Conservation (phyloP, 345 rosid genomes). For the Excoecaria cochinchinensis region DNA sequence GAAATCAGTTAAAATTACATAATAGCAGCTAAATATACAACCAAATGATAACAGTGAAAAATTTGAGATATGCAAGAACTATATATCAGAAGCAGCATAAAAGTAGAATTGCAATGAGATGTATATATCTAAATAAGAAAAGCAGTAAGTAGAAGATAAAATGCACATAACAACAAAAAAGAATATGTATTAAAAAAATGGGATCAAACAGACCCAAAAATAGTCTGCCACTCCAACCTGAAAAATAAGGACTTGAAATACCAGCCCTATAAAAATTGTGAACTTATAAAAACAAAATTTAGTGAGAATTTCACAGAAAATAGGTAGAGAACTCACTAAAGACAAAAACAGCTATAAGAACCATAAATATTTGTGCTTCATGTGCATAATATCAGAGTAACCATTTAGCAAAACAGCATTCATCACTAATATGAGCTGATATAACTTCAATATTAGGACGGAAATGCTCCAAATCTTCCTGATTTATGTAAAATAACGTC, state of each 20-base stretch:
- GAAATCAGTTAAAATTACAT: no score
- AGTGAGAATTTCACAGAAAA: not conserved
- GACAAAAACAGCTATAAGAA: not conserved
- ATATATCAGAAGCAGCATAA: not conserved
- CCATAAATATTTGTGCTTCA: not conserved
- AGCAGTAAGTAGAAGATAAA: not conserved
- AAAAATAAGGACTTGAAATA: not conserved
- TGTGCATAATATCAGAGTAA: not conserved
- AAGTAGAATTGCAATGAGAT: not conserved
- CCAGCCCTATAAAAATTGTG: not conserved
- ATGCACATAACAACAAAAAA: not conserved
- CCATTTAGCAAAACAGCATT: not conserved
- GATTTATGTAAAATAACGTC: not conserved
- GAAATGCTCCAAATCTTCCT: not conserved
- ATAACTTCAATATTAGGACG: not conserved
- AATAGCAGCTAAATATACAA: not conserved
- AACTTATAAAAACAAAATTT: not conserved
- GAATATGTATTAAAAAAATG: not conserved
- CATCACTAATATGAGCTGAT: not conserved
- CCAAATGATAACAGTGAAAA: not conserved
- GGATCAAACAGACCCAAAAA: not conserved
- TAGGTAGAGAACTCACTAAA: not conserved
- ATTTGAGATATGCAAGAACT: not conserved
- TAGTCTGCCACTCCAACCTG: not conserved
- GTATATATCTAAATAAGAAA: not conserved